Percentiles rank a stretch among this genome's conserved stretches.
These are phyloP conservation scores for Fusarium sacchari DNA, from an alignment of 2,329 filamentous ascomycete genomes.

Conservation along the genomic window DNA sequence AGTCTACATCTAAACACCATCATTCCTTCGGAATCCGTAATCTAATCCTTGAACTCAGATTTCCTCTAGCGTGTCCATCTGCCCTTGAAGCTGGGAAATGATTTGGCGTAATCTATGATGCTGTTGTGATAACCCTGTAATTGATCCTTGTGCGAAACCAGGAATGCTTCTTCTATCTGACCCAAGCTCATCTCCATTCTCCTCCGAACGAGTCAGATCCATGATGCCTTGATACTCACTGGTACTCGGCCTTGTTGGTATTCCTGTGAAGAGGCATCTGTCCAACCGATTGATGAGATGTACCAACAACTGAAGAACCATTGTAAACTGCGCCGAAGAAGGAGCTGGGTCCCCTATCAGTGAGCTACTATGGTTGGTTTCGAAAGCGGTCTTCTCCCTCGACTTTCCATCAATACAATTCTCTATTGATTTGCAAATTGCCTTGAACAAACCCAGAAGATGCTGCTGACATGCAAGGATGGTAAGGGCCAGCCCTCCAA, in stretches of 20 bases:
- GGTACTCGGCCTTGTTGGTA: neutral
- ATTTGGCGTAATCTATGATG: neutral
- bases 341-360: neutral
- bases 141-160: neutral
- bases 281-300: neutral
- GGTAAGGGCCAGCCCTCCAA: neutral
- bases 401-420: neutral
- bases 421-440: neutral
- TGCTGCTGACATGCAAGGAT: neutral
- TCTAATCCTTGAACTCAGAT: neutral
- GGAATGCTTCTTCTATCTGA: neutral
- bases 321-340: neutral
- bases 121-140: neutral
- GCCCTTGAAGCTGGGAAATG: neutral
- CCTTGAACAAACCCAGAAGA: neutral
- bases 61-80: neutral
- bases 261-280: neutral
- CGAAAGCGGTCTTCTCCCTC: neutral
- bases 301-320: neutral
- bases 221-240: too few species aligned
- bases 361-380: neutral
- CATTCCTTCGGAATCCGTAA: neutral
- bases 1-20: fast-evolving
- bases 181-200: neutral
- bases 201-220: neutral